phyloP scores from a whole-genome alignment of 2,329 filamentous ascomycete genomes.

The Stromatinia cepivora region DNA sequence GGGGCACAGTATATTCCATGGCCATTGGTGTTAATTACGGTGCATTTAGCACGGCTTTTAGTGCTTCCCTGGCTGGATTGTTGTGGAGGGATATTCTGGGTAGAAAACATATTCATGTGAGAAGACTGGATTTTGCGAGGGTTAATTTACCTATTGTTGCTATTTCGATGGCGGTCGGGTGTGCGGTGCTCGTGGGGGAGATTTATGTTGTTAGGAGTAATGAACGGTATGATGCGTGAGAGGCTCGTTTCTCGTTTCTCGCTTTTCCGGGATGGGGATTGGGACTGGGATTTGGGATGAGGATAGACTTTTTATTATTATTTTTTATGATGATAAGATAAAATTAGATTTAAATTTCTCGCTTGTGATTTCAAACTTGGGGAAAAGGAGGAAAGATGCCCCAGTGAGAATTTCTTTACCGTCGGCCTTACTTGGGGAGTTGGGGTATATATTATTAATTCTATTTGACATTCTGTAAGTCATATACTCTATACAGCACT shows the following conservation, averaged over 20 bases:
- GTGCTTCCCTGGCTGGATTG: constrained; percentile 68
- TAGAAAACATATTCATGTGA: constrained; percentile 67
- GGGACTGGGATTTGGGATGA: background rate
- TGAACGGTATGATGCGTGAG: constrained; percentile 7
- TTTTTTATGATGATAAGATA: background rate
- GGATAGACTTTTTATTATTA: background rate
- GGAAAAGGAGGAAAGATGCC: too few species aligned
- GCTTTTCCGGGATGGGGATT: too few species aligned
- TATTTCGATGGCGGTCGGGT: constrained; percentile 65
- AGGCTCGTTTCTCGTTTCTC: too few species aligned
- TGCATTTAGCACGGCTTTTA: constrained; percentile 71
- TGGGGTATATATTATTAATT: background rate
- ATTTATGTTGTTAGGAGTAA: constrained; percentile 57
- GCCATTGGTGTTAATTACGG: constrained; percentile 74
- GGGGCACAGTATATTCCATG: constrained; percentile 74
- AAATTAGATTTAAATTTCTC: background rate
- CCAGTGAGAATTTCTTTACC: too few species aligned
- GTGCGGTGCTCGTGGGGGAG: constrained; percentile 60
- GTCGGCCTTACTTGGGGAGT: too few species aligned
- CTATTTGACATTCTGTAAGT: too few species aligned
- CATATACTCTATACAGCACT: too few species aligned
- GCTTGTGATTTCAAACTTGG: background rate
- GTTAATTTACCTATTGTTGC: constrained; percentile 71
- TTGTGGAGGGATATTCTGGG: constrained; percentile 70
- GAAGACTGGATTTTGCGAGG: constrained; percentile 63